Evolutionary conservation across 2,329 filamentous ascomycete genomes (phyloP), one percentile per base, ranked within the genome.

Genomic region (Phyllosticta capitalensis): DNA sequence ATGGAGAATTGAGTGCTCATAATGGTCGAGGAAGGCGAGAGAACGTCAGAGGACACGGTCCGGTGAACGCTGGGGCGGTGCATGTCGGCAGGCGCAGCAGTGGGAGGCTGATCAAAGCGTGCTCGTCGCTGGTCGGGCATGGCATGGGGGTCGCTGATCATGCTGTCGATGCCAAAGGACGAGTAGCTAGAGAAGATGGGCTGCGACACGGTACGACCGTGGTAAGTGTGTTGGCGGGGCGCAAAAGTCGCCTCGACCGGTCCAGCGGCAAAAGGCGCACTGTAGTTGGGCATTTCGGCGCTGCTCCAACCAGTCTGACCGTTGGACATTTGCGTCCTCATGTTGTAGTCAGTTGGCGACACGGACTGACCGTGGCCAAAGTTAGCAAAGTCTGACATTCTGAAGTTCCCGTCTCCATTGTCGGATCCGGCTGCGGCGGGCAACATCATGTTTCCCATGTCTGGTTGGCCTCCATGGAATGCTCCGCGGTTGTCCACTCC

Each of bases 351-450:
- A 52, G 52, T 59, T 30, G 59, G 68, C 22, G 66, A 61, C 50
- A 65, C 71, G 38, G 71, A 69, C 70, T 74, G 72, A 64, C 66
- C 69, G 64, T 69, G 62, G 64, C 70, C 65, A 65, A 67, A 68
- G 67, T 74, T 74, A 72, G 70, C 66, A 69, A 67, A 73, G 48
- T 63, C 62, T 33, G 59, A 59, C 53, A 62, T 62, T 28, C 65
- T 63, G 64, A 69, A 67, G 48, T 66, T 59, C 63, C 65, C 65
- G 20, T 69, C 67, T 64, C 68, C 67, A 56, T 66, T 53, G 22
- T 73, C 70, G 64, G 68, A 66, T 64, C 65, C 69, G 53, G 66
- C 62, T 51, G 67, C 63, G 53, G 67, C 52, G 54, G 70, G 64
- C 52, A 68, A 67, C 55, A 67, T 66, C 61, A 72, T 64, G 14